These are phyloP conservation scores for Alternaria atra DNA, from an alignment of 2,329 filamentous ascomycete species.

Conservation along the genomic window DNA sequence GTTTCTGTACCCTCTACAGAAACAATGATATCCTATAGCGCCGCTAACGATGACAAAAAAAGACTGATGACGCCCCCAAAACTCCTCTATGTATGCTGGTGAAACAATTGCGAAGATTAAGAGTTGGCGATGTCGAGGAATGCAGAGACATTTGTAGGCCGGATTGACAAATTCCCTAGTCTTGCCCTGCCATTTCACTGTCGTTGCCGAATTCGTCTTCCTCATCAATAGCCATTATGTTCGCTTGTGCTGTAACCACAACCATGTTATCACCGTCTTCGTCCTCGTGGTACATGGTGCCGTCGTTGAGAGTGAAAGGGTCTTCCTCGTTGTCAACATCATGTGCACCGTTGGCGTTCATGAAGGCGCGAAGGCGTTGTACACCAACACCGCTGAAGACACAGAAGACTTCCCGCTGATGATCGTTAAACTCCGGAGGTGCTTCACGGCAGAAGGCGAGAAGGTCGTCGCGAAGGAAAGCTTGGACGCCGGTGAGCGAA, in stretches of 20 bases:
- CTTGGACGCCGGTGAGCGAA: constrained; percentile 90
- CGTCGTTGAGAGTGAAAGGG: constrained; percentile 35
- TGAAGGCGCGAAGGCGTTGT: constrained; percentile 75
- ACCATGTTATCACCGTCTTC: constrained; percentile 48
- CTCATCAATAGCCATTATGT: constrained; percentile 53
- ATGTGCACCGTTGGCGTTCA: constrained; percentile 64
- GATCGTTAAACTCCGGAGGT: constrained; percentile 91
- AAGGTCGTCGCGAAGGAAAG: constrained; percentile 86
- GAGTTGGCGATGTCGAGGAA: neutral
- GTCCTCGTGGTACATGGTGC: constrained; percentile 43
- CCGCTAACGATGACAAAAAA: constrained; percentile 19
- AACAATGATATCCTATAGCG: constrained; percentile 19
- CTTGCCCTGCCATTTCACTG: constrained; percentile 55
- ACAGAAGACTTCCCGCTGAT: constrained; percentile 95
- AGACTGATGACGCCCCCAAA: constrained; percentile 1
- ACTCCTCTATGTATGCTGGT: constrained; percentile 27
- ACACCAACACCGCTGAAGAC: constrained; percentile 95
- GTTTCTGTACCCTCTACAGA: neutral
- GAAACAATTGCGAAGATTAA: neutral
- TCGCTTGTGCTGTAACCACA: constrained; percentile 48
- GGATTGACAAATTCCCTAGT: constrained; percentile 16
- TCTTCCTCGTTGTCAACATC: constrained; percentile 24
- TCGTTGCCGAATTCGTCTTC: constrained; percentile 57
- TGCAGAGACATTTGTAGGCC: neutral
- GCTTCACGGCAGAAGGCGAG: constrained; percentile 86